Percentiles rank a stretch among this genome's conserved stretches.
These are phyloP conservation scores for Alternaria novae-zelandiae DNA, from an alignment of 2,329 filamentous ascomycete genomes.

Conservation along the genomic window DNA sequence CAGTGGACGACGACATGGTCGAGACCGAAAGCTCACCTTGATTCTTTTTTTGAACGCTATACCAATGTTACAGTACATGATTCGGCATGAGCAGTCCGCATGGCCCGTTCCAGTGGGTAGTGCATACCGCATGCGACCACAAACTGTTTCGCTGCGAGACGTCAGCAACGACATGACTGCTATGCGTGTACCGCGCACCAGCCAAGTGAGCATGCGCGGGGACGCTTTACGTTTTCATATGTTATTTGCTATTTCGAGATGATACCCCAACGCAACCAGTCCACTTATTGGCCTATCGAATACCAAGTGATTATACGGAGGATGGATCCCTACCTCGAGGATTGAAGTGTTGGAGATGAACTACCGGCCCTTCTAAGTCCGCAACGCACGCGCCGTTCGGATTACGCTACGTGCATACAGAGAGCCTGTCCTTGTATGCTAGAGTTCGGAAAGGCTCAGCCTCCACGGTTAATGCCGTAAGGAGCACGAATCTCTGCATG, in stretches of 20 bases:
- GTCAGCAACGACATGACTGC: background rate
- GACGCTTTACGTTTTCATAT: slow-evolving; percentile 14
- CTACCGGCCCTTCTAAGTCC: background rate
- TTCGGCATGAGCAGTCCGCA: background rate
- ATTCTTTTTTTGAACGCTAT: slow-evolving; percentile 7
- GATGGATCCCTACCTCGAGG: background rate
- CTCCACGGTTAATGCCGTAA: background rate
- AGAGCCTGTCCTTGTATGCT: background rate
- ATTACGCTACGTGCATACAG: background rate
- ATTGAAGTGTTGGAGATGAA: slow-evolving; percentile 4
- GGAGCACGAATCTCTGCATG: background rate
- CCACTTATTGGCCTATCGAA: slow-evolving; percentile 7
- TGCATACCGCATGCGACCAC: background rate
- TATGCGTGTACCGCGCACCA: background rate
- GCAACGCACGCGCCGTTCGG: background rate
- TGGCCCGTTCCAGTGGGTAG: background rate
- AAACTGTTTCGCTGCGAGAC: background rate
- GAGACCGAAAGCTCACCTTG: slow-evolving; percentile 31
- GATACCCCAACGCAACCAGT: slow-evolving; percentile 13
- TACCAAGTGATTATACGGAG: slow-evolving; percentile 4
- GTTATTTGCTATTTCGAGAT: slow-evolving; percentile 14
- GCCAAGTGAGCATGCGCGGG: background rate
- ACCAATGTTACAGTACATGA: slow-evolving; percentile 2
- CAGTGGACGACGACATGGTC: slow-evolving; percentile 38
- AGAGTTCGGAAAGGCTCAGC: background rate